Base-by-base conservation (phyloP, 2,329 filamentous ascomycete species). In the Epichloe gansuensis region DNA sequence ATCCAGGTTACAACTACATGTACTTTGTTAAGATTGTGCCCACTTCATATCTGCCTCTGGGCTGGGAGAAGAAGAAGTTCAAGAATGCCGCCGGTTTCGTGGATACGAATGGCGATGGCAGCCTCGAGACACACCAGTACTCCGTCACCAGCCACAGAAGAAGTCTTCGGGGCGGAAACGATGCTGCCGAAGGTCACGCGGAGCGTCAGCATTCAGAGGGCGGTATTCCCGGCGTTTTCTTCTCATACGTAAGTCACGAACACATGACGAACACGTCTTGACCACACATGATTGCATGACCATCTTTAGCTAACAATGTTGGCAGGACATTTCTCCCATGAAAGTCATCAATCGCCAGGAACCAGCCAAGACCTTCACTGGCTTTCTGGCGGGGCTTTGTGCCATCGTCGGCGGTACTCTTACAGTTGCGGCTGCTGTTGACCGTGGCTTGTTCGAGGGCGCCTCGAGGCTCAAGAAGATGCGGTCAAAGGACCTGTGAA, bases 11-110 rank as follows among this genome's bases (percentile, higher is more conserved):
- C 76, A 98, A 96, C 75, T 98, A 85, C 70, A 95, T 97, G 89
- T 98, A 98, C 75, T 98, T 98, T 70, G 78, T 98, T 70, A 98
- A 98, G 76, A 93, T 98, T 53, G 93, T 98, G 35, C 89, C 88
- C 3, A 98, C 93, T 2, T 91, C 90, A 1, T 98, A 97, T 67
- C 78, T 97, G 28, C 90, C 93, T 2, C 78, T 98, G 1, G 90
- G 90, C 57, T 95, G 89, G 88, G 84, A 90, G 65, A 81, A 82
- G 65, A 81, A 82, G 62, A 76, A 76, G 54, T 63, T 66, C 50
- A 60, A 62, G 46, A 58, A 60, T 52, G 54, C 64, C 12, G 58
- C 58, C 11, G 59, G 60, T 39, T 58, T 63, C 5, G 59, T 70
- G 49, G 70, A 78, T 50, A 75, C 83, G 46, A 73, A 78, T 46